A percentile compares a stretch with the other conserved stretches of the same genome.
Conservation (phyloP, 202 grass and related monocot genomes). For the Elaeis oleifera region DNA sequence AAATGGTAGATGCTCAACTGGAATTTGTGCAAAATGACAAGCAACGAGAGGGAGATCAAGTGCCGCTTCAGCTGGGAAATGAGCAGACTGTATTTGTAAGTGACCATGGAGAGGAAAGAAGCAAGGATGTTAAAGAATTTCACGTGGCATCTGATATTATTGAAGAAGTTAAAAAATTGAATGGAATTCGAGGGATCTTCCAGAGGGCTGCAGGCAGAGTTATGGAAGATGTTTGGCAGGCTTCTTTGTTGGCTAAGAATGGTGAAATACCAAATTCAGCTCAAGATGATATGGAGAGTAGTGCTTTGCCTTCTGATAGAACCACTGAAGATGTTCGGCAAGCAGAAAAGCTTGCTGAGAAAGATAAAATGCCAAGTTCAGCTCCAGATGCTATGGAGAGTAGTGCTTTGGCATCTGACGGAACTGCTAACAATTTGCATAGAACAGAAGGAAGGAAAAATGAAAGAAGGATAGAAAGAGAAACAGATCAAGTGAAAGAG, state of each 20-base stretch:
- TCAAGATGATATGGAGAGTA: no score
- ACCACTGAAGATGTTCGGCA: conserved; percentile 16
- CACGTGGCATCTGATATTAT: not conserved
- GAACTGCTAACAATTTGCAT: conserved; percentile 19
- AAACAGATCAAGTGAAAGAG: conserved; percentile 26
- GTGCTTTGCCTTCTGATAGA: no score
- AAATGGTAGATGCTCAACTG: conserved; percentile 16
- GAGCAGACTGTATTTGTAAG: conserved; percentile 12
- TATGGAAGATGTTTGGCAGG: not conserved
- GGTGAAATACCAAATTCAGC: no score
- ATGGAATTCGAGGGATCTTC: not conserved
- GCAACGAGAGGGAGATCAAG: conserved; percentile 15
- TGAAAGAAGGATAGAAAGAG: conserved; percentile 14
- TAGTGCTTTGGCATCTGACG: conserved; percentile 25
- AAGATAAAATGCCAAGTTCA: conserved; percentile 7
- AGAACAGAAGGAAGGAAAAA: no score
- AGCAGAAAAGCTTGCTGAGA: conserved; percentile 7
- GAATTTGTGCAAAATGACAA: conserved; percentile 24
- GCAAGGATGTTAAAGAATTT: no score
- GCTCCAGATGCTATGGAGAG: conserved; percentile 26
- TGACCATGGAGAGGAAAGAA: not conserved
- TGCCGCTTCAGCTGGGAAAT: conserved; percentile 22
- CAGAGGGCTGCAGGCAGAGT: conserved; percentile 15
- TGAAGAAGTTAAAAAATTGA: no score
- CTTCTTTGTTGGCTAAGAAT: not conserved